These are phyloP conservation scores for Trametes versicolor DNA, from an alignment of 1,284 basidiomycete species.

Conservation along the genomic window DNA sequence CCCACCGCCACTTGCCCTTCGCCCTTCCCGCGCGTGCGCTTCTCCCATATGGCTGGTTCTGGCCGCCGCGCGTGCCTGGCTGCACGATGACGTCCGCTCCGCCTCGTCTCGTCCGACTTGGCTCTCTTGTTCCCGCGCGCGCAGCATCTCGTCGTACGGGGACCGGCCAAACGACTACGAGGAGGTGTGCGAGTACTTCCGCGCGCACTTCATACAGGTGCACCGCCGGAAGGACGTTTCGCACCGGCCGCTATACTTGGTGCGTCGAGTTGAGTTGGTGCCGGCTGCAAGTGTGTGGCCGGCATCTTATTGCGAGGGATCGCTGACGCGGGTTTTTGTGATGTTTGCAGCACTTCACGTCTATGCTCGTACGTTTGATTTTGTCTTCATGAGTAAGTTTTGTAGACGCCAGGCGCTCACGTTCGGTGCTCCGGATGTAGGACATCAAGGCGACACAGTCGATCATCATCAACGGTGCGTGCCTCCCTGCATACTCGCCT, in stretches of 20 bases:
- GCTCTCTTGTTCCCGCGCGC: neutral
- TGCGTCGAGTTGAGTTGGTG: slow-evolving; percentile 49
- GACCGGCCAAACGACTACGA: slow-evolving; percentile 76
- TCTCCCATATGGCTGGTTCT: slow-evolving; percentile 18
- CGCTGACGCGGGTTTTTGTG: neutral
- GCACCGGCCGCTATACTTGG: slow-evolving; percentile 67
- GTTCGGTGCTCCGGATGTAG: slow-evolving; percentile 45
- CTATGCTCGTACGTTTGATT: slow-evolving; percentile 70
- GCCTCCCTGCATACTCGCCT: neutral
- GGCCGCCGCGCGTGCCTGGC: slow-evolving; percentile 5
- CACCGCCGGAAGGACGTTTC: slow-evolving; percentile 72
- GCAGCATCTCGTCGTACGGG: slow-evolving; percentile 82
- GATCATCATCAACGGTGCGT: slow-evolving; percentile 76
- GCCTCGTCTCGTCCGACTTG: neutral
- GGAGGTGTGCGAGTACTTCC: slow-evolving; percentile 80
- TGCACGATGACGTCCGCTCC: neutral
- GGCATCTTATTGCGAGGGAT: neutral
- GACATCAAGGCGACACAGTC: slow-evolving; percentile 79
- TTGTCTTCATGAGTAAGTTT: neutral
- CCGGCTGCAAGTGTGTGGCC: neutral
- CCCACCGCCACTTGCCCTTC: neutral
- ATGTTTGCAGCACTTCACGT: slow-evolving; percentile 71
- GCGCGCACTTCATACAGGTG: slow-evolving; percentile 78
- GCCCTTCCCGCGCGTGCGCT: slow-evolving; percentile 8
- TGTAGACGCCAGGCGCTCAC: neutral